Evolutionary conservation across 1,139 yeast species (phyloP).

Genomic region (Magnusiomyces tetraspermus): DNA sequence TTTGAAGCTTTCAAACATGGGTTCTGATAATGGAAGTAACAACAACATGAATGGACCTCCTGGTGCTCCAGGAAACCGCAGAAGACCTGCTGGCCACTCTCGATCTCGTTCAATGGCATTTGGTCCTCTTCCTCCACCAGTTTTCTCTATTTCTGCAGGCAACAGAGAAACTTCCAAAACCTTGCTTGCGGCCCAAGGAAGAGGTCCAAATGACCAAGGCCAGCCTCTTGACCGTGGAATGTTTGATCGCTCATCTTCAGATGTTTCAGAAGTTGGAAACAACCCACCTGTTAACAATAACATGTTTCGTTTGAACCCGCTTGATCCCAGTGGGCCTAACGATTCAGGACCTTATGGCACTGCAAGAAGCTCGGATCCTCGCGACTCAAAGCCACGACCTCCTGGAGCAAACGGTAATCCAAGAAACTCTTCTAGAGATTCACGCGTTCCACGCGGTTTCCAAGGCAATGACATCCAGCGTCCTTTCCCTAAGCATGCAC

Average conservation of each 20-base stretch:
- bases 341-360: background rate
- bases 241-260: conserved; percentile 7
- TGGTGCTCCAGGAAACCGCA: background rate
- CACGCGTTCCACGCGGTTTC: conserved; percentile 6
- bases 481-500: background rate
- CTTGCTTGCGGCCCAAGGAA: background rate
- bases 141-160: conserved; percentile 1
- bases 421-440: background rate
- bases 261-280: conserved; percentile 5
- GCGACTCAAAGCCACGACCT: background rate
- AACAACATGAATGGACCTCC: too few species aligned
- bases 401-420: background rate
- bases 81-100: conserved; percentile 1
- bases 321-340: background rate
- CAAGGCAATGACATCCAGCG: conserved; percentile 3
- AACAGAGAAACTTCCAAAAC: conserved; percentile 1
- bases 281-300: background rate
- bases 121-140: conserved; percentile 2
- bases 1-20: background rate
- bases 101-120: background rate
- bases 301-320: conserved; percentile 1
- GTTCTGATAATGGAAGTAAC: background rate
- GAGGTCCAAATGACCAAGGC: background rate
- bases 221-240: conserved; percentile 7
- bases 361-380: background rate